phyloP scores from a whole-genome alignment of 805 yeast genomes.

The Suhomyces tanzawaensis region DNA sequence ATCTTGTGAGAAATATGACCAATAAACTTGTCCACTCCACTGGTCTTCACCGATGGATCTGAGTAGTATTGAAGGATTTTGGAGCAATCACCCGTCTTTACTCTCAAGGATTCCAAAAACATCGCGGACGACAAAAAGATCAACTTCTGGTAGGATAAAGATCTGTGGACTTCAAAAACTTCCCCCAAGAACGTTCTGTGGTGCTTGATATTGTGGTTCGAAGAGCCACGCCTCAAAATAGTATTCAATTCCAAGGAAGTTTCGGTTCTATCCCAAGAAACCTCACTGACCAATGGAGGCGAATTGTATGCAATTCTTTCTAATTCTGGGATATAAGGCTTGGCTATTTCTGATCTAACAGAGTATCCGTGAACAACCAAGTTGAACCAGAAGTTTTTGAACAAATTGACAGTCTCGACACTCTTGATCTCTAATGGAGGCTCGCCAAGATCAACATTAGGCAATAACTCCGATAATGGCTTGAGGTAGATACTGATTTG shows the following conservation, averaged over 20 bases:
- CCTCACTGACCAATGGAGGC: constrained; percentile 28
- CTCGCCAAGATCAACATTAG: constrained; percentile 45
- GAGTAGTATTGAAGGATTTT: constrained; percentile 75
- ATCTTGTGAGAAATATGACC: constrained; percentile 62
- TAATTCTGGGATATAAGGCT: constrained; percentile 47
- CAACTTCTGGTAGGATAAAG: constrained; percentile 67
- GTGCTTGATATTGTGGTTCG: constrained; percentile 72
- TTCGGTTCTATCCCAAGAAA: constrained; percentile 65
- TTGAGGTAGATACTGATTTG: constrained; percentile 61
- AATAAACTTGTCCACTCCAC: constrained; percentile 68
- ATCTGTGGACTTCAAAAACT: constrained; percentile 49
- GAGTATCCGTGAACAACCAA: constrained; percentile 87
- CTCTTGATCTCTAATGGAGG: constrained; percentile 45
- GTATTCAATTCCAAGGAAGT: constrained; percentile 91
- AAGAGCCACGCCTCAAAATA: constrained; percentile 83
- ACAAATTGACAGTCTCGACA: constrained; percentile 52
- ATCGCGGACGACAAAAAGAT: constrained; percentile 86
- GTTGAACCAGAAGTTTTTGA: constrained; percentile 92
- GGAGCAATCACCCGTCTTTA: constrained; percentile 77
- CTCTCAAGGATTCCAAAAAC: constrained; percentile 75
- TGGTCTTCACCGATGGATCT: constrained; percentile 73
- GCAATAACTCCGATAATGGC: constrained; percentile 76
- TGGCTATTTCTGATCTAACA: constrained; percentile 53
- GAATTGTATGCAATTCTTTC: constrained; percentile 78
- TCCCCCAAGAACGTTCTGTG: constrained; percentile 63